These are phyloP conservation scores for Myxozyma melibiosi DNA, from an alignment of 805 yeast species.

Conservation along the genomic window DNA sequence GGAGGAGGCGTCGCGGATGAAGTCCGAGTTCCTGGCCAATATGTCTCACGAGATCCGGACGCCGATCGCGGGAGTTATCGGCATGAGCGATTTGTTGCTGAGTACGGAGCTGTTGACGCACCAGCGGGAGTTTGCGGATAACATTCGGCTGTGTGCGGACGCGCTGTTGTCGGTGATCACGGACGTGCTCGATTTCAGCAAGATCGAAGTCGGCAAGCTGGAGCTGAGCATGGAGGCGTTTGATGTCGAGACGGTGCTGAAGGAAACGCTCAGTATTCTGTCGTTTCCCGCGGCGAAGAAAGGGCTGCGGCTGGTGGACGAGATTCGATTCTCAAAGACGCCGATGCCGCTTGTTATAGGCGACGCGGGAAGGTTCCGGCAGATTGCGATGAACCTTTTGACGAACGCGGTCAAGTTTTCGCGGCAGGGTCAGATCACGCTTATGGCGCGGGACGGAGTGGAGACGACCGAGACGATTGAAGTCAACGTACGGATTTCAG, in stretches of 20 bases:
- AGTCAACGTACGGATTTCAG: slow-evolving; percentile 46
- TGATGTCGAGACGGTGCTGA: slow-evolving; percentile 51
- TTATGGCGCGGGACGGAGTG: slow-evolving; percentile 42
- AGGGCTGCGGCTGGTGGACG: slow-evolving; percentile 50
- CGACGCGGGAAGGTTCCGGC: slow-evolving; percentile 54
- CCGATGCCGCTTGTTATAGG: slow-evolving; percentile 45
- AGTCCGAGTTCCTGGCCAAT: slow-evolving; percentile 56
- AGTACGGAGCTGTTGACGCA: slow-evolving; percentile 51
- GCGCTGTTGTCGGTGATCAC: slow-evolving; percentile 56
- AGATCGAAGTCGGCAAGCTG: slow-evolving; percentile 58
- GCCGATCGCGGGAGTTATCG: slow-evolving; percentile 55
- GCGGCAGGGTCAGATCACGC: slow-evolving; percentile 48
- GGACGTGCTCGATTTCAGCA: slow-evolving; percentile 57
- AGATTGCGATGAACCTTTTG: slow-evolving; percentile 53
- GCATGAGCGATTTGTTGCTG: slow-evolving; percentile 53
- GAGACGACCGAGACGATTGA: slow-evolving; percentile 43
- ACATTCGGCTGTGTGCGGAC: slow-evolving; percentile 54
- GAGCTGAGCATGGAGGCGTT: slow-evolving; percentile 50
- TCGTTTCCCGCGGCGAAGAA: slow-evolving; percentile 52
- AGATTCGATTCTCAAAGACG: slow-evolving; percentile 46
- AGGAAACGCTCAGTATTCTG: slow-evolving; percentile 49
- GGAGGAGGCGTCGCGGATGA: slow-evolving; percentile 37
- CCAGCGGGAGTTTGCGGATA: slow-evolving; percentile 56
- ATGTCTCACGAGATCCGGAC: slow-evolving; percentile 63
- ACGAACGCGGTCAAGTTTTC: slow-evolving; percentile 61